phyloP scores from a whole-genome alignment of 1,139 yeast genomes.

The Suhomyces taliae region DNA sequence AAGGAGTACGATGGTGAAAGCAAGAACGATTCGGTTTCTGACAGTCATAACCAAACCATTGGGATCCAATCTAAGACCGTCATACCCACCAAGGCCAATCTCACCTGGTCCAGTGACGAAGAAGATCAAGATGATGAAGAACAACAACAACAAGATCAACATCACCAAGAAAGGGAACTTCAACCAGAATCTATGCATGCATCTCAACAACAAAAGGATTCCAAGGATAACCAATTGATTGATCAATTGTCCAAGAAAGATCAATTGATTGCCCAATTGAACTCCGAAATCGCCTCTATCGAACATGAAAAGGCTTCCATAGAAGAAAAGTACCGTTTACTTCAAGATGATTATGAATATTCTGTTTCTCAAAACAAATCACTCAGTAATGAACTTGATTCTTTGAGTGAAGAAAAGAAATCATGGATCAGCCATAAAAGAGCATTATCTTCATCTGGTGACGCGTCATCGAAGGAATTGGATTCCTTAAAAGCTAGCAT shows the following conservation, averaged over 20 bases:
- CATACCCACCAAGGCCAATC: slow-evolving; percentile 73
- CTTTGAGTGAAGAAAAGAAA: slow-evolving; percentile 16
- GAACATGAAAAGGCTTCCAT: slow-evolving; percentile 20
- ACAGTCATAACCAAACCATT: slow-evolving; percentile 31
- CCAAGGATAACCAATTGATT: slow-evolving; percentile 4
- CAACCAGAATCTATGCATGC: neutral
- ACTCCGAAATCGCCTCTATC: slow-evolving; percentile 19
- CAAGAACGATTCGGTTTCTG: slow-evolving; percentile 12
- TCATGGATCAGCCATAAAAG: slow-evolving; percentile 9
- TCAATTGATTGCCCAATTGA: slow-evolving; percentile 32
- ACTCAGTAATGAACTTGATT: slow-evolving; percentile 25
- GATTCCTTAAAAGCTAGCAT: slow-evolving; percentile 26
- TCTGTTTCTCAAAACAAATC: slow-evolving; percentile 23
- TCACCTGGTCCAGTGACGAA: slow-evolving; percentile 84
- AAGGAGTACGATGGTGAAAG: neutral
- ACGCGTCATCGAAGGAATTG: slow-evolving; percentile 9
- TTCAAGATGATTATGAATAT: slow-evolving; percentile 27
- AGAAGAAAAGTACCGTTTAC: slow-evolving; percentile 18
- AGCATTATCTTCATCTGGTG: slow-evolving; percentile 3
- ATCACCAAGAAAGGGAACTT: too few relatives aligned
- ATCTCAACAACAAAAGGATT: neutral
- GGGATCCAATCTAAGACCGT: slow-evolving; percentile 62
- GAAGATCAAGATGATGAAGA: slow-evolving; percentile 48
- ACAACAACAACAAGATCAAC: too few relatives aligned
- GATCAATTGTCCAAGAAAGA: slow-evolving; percentile 46